Percentiles rank a stretch among this genome's conserved stretches.
These are phyloP conservation scores for Collybia sordida DNA, from an alignment of 768 basidiomycete genomes.

Conservation along the genomic window DNA sequence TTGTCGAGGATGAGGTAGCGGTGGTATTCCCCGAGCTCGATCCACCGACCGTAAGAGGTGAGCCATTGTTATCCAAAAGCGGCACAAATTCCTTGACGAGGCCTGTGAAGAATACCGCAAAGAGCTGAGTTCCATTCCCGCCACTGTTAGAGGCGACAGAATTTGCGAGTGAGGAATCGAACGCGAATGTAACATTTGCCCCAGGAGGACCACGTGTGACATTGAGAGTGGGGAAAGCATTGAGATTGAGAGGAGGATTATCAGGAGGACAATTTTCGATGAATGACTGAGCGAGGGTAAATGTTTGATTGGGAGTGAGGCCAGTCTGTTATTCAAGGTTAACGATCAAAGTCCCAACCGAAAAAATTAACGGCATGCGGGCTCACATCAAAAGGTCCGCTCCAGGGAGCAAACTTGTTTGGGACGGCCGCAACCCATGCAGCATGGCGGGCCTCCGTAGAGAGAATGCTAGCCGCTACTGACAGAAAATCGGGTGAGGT, in stretches of 20 bases:
- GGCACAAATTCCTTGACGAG: constrained; percentile 33
- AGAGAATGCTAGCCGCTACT: constrained; percentile 54
- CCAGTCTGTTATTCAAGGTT: constrained; percentile 21
- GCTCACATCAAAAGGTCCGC: constrained; percentile 46
- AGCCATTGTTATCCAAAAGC: constrained; percentile 13
- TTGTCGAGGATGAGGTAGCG: background rate
- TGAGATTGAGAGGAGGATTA: constrained; percentile 52
- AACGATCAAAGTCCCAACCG: constrained; percentile 3
- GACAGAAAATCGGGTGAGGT: constrained; percentile 44
- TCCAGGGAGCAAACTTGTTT: constrained; percentile 45
- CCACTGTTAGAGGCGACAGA: constrained; percentile 2
- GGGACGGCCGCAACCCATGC: constrained; percentile 52
- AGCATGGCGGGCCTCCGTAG: constrained; percentile 60
- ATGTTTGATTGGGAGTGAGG: constrained; percentile 29
- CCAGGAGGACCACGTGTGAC: constrained; percentile 28
- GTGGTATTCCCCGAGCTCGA: background rate
- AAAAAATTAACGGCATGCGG: background rate
- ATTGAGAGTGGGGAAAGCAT: constrained; percentile 50
- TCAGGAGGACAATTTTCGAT: constrained; percentile 53
- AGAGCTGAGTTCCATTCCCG: constrained; percentile 22
- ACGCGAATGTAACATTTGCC: constrained; percentile 10
- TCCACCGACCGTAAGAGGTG: background rate
- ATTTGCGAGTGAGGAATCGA: constrained; percentile 11
- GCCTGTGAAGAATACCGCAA: constrained; percentile 43
- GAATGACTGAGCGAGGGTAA: constrained; percentile 42